Conservation (phyloP, 331 rosid genomes). For the Quercus lobata region DNA sequence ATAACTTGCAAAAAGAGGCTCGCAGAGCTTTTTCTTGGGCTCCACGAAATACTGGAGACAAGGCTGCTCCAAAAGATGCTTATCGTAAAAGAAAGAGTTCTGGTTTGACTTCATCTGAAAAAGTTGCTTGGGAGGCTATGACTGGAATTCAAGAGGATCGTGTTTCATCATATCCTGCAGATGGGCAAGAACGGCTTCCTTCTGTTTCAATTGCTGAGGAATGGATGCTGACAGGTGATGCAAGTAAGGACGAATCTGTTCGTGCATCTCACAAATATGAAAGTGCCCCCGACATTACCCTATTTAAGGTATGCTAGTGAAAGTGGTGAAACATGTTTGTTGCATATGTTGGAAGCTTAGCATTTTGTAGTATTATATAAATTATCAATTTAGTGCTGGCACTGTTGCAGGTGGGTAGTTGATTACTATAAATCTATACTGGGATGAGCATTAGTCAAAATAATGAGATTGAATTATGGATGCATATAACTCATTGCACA, state of each 20-base stretch:
- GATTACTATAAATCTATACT: conserved; percentile 13
- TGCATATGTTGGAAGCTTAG: conserved; percentile 9
- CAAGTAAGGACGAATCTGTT: conserved; percentile 66
- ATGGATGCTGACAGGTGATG: conserved; percentile 96
- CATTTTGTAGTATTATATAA: neutral
- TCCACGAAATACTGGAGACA: conserved; percentile 73
- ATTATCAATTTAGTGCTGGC: neutral
- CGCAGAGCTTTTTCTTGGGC: conserved; percentile 98
- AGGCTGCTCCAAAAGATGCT: conserved; percentile 75
- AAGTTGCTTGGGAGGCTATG: conserved; percentile 99
- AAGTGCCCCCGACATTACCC: conserved; percentile 91
- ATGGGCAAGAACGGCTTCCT: conserved; percentile 95
- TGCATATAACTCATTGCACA: neutral
- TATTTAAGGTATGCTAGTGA: conserved; percentile 68
- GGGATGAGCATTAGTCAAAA: neutral
- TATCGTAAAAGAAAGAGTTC: conserved; percentile 95
- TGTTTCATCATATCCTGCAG: conserved; percentile 62
- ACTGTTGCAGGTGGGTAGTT: conserved; percentile 9
- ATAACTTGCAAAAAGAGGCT: conserved; percentile 95
- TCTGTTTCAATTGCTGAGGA: conserved; percentile 86
- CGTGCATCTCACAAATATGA: conserved; percentile 92
- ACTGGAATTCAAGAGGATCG: conserved; percentile 96
- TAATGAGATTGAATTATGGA: neutral
- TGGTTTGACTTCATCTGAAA: conserved; percentile 86
- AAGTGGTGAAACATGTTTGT: conserved; percentile 13